Conservation (phyloP, 345 rosid species). For the Arabis alpina region DNA sequence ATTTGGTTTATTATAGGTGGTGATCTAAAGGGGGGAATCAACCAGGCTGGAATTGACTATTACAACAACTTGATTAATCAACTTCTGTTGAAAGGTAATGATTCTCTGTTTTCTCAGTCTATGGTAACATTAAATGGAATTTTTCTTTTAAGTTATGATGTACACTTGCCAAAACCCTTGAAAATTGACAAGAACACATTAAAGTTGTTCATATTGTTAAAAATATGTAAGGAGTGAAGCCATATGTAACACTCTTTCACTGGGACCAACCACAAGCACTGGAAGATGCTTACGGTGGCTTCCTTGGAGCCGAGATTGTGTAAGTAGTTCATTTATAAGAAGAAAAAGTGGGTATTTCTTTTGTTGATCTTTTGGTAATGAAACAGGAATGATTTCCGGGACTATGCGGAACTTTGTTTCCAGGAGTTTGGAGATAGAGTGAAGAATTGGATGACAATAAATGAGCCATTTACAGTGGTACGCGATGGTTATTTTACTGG, state of each 20-base stretch:
- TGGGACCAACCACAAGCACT: constrained; percentile 56
- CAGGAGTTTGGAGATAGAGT: constrained; percentile 53
- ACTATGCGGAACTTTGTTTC: constrained; percentile 54
- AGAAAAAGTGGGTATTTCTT: not conserved
- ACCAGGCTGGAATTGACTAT: constrained; percentile 52
- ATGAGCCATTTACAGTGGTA: constrained; percentile 48
- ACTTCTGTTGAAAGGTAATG: constrained; percentile 41
- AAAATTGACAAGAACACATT: not conserved
- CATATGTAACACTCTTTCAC: constrained; percentile 51
- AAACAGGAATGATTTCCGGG: constrained; percentile 45
- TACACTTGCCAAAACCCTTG: constrained; percentile 6
- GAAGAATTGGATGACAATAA: constrained; percentile 50
- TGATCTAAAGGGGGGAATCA: constrained; percentile 52
- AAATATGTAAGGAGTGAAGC: constrained; percentile 47
- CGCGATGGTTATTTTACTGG: constrained; percentile 37
- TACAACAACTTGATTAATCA: constrained; percentile 58
- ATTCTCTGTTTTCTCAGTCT: constrained; percentile 19
- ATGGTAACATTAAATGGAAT: not conserved
- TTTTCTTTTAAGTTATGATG: not conserved
- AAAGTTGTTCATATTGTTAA: not conserved
- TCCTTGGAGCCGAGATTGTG: constrained; percentile 46
- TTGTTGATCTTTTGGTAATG: constrained; percentile 20
- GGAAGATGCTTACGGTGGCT: constrained; percentile 52
- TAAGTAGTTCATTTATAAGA: constrained; percentile 36
- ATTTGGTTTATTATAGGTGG: constrained; percentile 42